Conservation (phyloP, 768 basidiomycete genomes). For the Porpolomopsis calyptriformis region DNA sequence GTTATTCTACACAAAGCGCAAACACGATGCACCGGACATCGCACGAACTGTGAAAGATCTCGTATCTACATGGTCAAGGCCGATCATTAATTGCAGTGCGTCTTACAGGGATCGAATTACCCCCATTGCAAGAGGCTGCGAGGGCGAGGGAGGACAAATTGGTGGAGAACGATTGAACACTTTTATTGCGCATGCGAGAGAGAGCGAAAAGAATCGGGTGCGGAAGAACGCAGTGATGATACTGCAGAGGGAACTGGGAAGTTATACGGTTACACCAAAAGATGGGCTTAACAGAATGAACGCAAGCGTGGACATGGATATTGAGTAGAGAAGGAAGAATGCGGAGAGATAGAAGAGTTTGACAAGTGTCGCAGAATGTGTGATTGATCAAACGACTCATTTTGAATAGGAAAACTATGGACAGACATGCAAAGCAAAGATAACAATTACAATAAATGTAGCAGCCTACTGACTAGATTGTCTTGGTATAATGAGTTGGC, state of each 20-base stretch:
- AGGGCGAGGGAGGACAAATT: constrained; percentile 22
- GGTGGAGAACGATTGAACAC: constrained; percentile 50
- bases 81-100: constrained; percentile 83
- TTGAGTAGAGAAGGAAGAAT: constrained; percentile 62
- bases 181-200: constrained; percentile 58
- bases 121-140: constrained; percentile 40
- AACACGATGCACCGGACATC: constrained; percentile 75
- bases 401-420: too few species aligned
- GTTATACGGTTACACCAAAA: constrained; percentile 71
- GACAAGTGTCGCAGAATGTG: constrained; percentile 31
- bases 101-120: constrained; percentile 69
- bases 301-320: constrained; percentile 60
- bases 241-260: constrained; percentile 63
- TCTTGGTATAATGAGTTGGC: too few species aligned
- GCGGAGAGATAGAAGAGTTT: constrained; percentile 61
- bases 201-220: constrained; percentile 56
- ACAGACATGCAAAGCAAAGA: too few species aligned
- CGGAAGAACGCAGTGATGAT: constrained; percentile 78
- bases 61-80: constrained; percentile 78
- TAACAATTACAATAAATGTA: too few species aligned
- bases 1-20: constrained; percentile 93
- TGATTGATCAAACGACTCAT: too few species aligned
- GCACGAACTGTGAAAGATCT: constrained; percentile 75
- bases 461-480: too few species aligned
- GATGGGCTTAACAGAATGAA: constrained; percentile 44